These are phyloP conservation scores for Lactifluus echinatus DNA, from an alignment of 768 basidiomycete genomes.

Conservation along the genomic window DNA sequence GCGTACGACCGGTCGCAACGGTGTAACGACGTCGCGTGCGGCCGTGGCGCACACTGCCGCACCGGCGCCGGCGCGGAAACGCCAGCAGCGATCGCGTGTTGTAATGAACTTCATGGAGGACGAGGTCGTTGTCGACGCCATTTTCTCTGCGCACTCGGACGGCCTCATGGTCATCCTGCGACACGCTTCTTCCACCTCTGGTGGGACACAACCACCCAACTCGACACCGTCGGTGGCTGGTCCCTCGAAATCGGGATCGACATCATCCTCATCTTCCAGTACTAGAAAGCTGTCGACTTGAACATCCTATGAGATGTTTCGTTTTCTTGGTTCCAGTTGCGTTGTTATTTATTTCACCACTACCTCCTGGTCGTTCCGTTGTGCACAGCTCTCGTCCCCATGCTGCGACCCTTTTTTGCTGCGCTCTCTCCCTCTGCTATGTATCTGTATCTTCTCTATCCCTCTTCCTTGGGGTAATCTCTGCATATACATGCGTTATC, in stretches of 20 bases:
- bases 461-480: neutral
- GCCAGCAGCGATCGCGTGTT: neutral
- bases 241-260: neutral
- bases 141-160: conserved; percentile 81
- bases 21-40: neutral
- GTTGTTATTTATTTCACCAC: neutral
- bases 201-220: neutral
- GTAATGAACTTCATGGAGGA: conserved; percentile 21
- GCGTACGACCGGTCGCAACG: neutral
- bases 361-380: neutral
- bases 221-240: neutral
- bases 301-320: neutral
- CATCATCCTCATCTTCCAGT: neutral
- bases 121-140: conserved; percentile 61
- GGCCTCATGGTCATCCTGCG: conserved; percentile 76
- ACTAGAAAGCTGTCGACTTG: neutral
- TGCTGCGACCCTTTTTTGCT: neutral
- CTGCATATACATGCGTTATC: neutral
- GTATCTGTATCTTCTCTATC: neutral
- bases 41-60: neutral
- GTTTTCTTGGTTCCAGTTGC: neutral
- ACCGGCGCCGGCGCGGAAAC: neutral
- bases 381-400: neutral
- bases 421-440: neutral
- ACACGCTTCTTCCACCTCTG: conserved; percentile 29